phyloP scores from a whole-genome alignment of 2,329 filamentous ascomycete species.

The Fusarium dimerum region DNA sequence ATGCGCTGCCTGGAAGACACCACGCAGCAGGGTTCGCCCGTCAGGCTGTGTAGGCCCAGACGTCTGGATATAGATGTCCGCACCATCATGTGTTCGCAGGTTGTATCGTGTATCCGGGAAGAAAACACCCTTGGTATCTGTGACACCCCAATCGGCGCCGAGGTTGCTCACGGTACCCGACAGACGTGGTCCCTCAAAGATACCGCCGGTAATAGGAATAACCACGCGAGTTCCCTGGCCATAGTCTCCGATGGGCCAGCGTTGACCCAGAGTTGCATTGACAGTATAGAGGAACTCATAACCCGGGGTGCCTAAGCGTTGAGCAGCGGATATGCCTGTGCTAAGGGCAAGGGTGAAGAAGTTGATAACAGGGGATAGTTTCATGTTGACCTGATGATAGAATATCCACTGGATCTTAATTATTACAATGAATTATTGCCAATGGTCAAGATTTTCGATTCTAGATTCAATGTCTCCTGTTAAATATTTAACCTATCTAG shows the following conservation, averaged over 20 bases:
- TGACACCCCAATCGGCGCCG: slow-evolving; percentile 41
- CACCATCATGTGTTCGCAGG: slow-evolving; percentile 40
- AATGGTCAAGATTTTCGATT: too few species aligned
- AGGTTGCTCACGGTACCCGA: slow-evolving; percentile 31
- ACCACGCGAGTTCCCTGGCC: slow-evolving; percentile 23
- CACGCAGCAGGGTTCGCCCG: slow-evolving; percentile 24
- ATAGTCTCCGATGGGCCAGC: slow-evolving; percentile 26
- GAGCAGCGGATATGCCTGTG: slow-evolving; percentile 7
- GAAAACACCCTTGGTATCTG: slow-evolving; percentile 37
- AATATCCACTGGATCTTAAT: too few species aligned
- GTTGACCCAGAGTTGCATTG: slow-evolving; percentile 21
- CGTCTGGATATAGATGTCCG: slow-evolving; percentile 39
- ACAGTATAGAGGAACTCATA: slow-evolving; percentile 26
- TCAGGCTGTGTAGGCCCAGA: slow-evolving; percentile 38
- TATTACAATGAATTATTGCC: too few species aligned
- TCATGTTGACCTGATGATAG: slow-evolving; percentile 7
- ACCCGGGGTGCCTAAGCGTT: slow-evolving; percentile 15
- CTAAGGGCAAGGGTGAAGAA: slow-evolving; percentile 1
- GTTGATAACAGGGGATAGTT: slow-evolving; percentile 3
- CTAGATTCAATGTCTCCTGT: too few species aligned
- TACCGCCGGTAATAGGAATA: slow-evolving; percentile 38
- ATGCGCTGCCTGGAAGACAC: slow-evolving; percentile 38
- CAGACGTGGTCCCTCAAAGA: slow-evolving; percentile 37
- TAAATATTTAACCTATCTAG: too few species aligned
- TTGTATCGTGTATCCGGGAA: slow-evolving; percentile 41